Evolutionary conservation across 2,329 filamentous ascomycete genomes (phyloP), one percentile per base, ranked within the genome.

Genomic region (Trichoderma oligosporum): DNA sequence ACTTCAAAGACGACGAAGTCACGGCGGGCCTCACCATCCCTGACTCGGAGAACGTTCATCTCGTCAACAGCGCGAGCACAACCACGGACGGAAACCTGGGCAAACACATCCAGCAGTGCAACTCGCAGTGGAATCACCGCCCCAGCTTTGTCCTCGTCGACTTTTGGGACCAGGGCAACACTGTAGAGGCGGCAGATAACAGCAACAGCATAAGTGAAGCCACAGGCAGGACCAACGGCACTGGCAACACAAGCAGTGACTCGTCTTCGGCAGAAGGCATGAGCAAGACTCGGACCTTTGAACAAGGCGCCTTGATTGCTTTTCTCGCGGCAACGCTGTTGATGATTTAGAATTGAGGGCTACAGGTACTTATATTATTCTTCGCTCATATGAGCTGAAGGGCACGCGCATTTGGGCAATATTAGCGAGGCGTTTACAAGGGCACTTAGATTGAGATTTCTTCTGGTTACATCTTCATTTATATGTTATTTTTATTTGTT

Each of bases 141-240:
- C 88, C 89, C n/a, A 84, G 79, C 3, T 92, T 90, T 64, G 79
- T 90, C 18, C 78, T 94, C 8, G 88, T 93, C 1, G 89, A 95
- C 71, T 93, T 91, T 70, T 91, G 86, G 70, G 86, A 89, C 68
- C 78, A 85, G 59, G 89, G 86, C 0, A 83, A 86, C 0, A 82
- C 87, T 29, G 82, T 94, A 55, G 76, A 78, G 6, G 85, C 85
- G 0, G 85, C 88, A 2, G 89, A 94, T 71, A 71, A 65, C 44
- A 70, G 91, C 66, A 93, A 93, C 69, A 76, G 74, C 7, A 71
- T 85, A 56, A 72, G 66, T 6, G 65, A 69, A 35, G 63, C 73
- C 11, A 67, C 66, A 2, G 76, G 76, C 7, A 70, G 76, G 12
- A 64, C 63, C 31, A 63, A 62, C 8, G 60, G 51, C 16, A 62